These are phyloP conservation scores for Crithidia brevicula DNA, from an alignment of 208 protist species.

Conservation along the genomic window DNA sequence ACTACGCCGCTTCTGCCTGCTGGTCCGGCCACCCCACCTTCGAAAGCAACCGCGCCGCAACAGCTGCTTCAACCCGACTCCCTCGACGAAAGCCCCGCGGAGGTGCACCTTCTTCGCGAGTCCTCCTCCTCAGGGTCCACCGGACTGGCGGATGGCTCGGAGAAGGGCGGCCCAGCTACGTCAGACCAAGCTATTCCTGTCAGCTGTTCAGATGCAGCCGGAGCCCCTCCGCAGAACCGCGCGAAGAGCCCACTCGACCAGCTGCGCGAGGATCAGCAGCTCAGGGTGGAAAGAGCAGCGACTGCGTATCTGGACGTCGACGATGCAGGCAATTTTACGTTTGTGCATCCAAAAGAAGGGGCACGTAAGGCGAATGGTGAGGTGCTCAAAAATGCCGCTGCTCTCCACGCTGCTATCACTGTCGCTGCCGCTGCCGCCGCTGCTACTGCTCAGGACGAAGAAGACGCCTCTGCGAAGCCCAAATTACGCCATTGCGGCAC, in stretches of 20 bases:
- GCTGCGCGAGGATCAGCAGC: background rate
- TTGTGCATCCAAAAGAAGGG: background rate
- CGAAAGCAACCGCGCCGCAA: too few relatives aligned
- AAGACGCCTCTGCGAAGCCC: background rate
- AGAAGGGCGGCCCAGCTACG: background rate
- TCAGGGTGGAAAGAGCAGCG: background rate
- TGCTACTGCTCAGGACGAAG: background rate
- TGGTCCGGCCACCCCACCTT: too few relatives aligned
- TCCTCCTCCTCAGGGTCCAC: background rate
- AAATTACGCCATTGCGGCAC: too few relatives aligned
- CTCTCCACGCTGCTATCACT: background rate
- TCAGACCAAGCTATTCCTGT: background rate
- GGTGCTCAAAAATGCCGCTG: background rate
- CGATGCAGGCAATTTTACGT: conserved; percentile 5
- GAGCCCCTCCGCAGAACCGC: background rate
- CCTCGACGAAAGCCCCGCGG: background rate
- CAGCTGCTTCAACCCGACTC: background rate
- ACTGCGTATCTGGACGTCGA: background rate
- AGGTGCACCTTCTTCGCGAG: conserved; percentile 1
- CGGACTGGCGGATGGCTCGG: background rate
- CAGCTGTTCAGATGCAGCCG: background rate
- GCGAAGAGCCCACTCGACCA: background rate
- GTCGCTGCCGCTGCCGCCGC: background rate
- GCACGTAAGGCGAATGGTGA: background rate
- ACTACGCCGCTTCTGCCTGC: too few relatives aligned